These are phyloP conservation scores for Phytophthora sp. DNA, from an alignment of 352 stramenopile species.

Conservation along the genomic window DNA sequence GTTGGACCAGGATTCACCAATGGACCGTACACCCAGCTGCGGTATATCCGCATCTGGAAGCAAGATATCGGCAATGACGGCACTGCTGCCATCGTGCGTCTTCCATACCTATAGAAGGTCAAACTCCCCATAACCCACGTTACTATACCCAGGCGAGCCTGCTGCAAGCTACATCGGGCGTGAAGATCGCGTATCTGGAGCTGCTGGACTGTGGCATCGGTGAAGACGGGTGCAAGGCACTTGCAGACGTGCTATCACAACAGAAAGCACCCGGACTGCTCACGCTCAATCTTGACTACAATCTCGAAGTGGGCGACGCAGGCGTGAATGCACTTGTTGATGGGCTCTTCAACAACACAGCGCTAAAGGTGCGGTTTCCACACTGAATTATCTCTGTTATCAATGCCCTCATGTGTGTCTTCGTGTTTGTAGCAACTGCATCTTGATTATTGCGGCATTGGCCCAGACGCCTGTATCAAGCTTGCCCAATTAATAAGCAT, in stretches of 20 bases:
- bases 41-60: constrained; percentile 85
- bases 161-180: constrained; percentile 45
- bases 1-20: constrained; percentile 65
- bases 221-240: constrained; percentile 57
- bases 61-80: constrained; percentile 82
- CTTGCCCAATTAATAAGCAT: constrained; percentile 77
- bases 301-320: constrained; percentile 60
- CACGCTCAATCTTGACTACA: constrained; percentile 82
- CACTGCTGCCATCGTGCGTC: constrained; percentile 55
- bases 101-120: too few species aligned
- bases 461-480: constrained; percentile 56
- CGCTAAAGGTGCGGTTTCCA: constrained; percentile 72
- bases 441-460: constrained; percentile 73
- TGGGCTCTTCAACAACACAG: constrained; percentile 69
- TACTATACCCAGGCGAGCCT: constrained; percentile 40
- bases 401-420: not conserved
- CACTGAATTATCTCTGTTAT: not conserved
- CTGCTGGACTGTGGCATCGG: constrained; percentile 81
- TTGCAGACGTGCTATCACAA: constrained; percentile 52
- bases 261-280: constrained; percentile 68
- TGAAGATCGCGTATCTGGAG: constrained; percentile 83
- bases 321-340: constrained; percentile 63
- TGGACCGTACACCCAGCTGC: constrained; percentile 68
- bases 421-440: constrained; percentile 59
- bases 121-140: not conserved